Percentiles rank a stretch among this genome's conserved stretches.
phyloP scores from a whole-genome alignment of 23 red algal genomes.

The Gracilariopsis chorda region DNA sequence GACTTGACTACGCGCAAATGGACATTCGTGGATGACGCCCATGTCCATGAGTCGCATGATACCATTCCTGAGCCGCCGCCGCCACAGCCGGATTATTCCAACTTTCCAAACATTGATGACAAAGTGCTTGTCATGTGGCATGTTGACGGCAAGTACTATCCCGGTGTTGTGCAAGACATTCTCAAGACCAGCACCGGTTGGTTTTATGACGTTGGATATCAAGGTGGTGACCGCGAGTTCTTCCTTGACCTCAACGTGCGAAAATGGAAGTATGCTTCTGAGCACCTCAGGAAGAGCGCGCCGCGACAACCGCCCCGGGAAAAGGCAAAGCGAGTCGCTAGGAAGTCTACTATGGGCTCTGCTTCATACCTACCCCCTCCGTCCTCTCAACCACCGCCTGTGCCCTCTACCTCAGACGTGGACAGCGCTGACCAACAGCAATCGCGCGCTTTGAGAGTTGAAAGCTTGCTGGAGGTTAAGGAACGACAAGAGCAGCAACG shows the following conservation, averaged over 20 bases:
- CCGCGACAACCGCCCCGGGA: background rate
- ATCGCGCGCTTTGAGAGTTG: background rate
- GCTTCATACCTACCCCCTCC: background rate
- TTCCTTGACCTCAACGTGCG: conserved; percentile 40
- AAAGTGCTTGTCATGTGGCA: conserved; percentile 47
- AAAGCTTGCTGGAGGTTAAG: background rate
- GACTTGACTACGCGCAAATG: conserved; percentile 53
- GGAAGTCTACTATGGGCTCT: background rate
- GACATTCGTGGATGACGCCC: conserved; percentile 8
- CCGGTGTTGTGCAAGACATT: conserved; percentile 30
- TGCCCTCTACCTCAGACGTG: background rate
- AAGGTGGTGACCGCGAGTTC: conserved; percentile 55
- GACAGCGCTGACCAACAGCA: background rate
- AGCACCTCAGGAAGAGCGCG: background rate
- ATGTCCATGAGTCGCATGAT: background rate
- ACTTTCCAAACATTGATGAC: conserved; percentile 21
- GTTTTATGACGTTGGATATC: conserved; percentile 48
- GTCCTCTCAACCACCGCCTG: background rate
- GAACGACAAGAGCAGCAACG: conserved; percentile 9
- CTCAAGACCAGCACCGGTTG: background rate
- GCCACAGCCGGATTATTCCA: background rate
- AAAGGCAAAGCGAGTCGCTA: background rate
- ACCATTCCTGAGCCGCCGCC: background rate
- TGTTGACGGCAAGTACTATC: conserved; percentile 51
- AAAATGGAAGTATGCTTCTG: conserved; percentile 29